phyloP scores from a whole-genome alignment of 2,329 filamentous ascomycete species.

The Cordyceps sp. region DNA sequence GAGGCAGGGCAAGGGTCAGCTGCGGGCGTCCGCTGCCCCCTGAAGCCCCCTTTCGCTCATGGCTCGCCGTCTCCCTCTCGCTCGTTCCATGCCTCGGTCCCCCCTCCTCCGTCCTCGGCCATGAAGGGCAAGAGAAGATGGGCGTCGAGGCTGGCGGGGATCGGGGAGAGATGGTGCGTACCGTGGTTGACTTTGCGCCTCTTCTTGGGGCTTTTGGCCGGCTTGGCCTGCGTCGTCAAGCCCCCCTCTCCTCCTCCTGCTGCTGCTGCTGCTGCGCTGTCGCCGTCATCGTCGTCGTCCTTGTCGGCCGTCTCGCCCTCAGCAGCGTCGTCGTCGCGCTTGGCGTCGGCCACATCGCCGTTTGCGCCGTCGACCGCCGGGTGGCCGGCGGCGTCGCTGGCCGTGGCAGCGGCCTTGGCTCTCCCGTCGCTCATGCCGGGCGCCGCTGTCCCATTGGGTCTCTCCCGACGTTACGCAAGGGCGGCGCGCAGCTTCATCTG shows the following conservation, averaged over 20 bases:
- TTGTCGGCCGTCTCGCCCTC: slow-evolving; percentile 1
- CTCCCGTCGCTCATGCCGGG: slow-evolving; percentile 17
- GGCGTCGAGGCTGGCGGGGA: too few species aligned
- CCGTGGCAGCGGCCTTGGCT: slow-evolving; percentile 11
- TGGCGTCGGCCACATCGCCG: slow-evolving; percentile 11
- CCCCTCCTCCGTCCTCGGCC: background rate
- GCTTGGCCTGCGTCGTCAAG: background rate
- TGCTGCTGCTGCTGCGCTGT: background rate
- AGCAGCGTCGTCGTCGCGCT: slow-evolving; percentile 13
- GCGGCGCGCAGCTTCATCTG: slow-evolving; percentile 1
- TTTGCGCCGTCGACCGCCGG: slow-evolving; percentile 9
- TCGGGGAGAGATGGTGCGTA: slow-evolving; percentile 28
- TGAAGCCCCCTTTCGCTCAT: too few species aligned
- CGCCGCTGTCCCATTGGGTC: slow-evolving; percentile 13
- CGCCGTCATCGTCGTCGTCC: slow-evolving; percentile 2
- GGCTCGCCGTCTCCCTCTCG: background rate
- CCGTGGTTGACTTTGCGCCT: slow-evolving; percentile 81
- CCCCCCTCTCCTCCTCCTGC: background rate
- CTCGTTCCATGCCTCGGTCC: background rate
- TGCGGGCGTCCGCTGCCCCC: background rate
- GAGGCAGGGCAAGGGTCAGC: background rate
- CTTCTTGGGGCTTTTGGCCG: slow-evolving; percentile 54
- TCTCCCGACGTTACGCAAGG: slow-evolving; percentile 7
- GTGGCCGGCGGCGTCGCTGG: slow-evolving; percentile 7
- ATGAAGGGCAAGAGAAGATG: slow-evolving; percentile 4